Evolutionary conservation across 768 basidiomycete species (phyloP).

Genomic region (Artomyces pyxidatus): DNA sequence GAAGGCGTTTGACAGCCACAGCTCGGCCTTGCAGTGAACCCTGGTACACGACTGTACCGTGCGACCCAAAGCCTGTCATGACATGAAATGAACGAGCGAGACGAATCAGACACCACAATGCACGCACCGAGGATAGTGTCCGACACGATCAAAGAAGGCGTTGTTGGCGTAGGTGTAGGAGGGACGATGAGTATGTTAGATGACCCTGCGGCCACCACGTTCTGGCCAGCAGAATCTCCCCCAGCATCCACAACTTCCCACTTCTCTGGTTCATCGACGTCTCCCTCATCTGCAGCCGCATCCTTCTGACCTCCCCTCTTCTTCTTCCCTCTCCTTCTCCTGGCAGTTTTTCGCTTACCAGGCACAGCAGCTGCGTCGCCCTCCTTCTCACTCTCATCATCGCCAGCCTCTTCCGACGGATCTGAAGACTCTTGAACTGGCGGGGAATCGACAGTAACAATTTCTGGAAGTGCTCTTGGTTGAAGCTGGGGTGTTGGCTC

Average conservation of each 20-base stretch:
- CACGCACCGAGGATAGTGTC: slow-evolving; percentile 65
- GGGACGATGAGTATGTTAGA: slow-evolving; percentile 17
- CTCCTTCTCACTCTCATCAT: slow-evolving; percentile 57
- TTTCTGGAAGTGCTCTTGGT: too few relatives aligned
- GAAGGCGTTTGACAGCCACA: slow-evolving; percentile 95
- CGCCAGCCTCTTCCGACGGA: slow-evolving; percentile 27
- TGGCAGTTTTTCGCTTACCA: slow-evolving; percentile 28
- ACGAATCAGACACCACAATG: background rate
- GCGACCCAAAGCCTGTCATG: slow-evolving; percentile 81
- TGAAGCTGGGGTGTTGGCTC: too few relatives aligned
- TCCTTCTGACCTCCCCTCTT: slow-evolving; percentile 19
- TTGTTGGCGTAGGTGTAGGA: slow-evolving; percentile 13
- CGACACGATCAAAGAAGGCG: slow-evolving; percentile 59
- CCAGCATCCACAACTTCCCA: slow-evolving; percentile 19
- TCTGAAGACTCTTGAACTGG: too few relatives aligned
- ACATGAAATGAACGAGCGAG: slow-evolving; percentile 5
- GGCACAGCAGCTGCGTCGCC: slow-evolving; percentile 35
- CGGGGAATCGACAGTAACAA: too few relatives aligned
- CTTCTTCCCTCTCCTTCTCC: slow-evolving; percentile 24
- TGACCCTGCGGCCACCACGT: slow-evolving; percentile 3
- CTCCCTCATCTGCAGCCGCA: slow-evolving; percentile 13
- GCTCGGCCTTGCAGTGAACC: slow-evolving; percentile 95
- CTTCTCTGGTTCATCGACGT: slow-evolving; percentile 11
- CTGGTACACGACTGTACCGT: slow-evolving; percentile 92
- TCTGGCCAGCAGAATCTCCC: slow-evolving; percentile 13